These are phyloP conservation scores for Yamadazyma triangularis DNA, from an alignment of 1,139 yeast species.

Conservation along the genomic window DNA sequence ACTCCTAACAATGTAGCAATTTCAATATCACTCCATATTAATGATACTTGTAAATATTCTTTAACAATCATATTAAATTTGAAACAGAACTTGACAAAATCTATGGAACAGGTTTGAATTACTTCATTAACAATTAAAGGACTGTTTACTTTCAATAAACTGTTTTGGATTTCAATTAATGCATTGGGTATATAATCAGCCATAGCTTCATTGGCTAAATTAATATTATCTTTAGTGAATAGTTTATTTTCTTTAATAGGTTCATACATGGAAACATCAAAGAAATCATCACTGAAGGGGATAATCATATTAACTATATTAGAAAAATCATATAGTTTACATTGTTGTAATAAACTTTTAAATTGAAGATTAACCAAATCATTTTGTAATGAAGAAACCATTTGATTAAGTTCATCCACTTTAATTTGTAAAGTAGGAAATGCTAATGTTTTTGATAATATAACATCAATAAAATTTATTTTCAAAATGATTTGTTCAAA, in stretches of 20 bases:
- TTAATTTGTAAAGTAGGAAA: slow-evolving; percentile 35
- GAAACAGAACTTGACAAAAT: slow-evolving; percentile 50
- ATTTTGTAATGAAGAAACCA: slow-evolving; percentile 27
- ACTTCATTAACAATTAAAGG: slow-evolving; percentile 59
- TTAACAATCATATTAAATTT: slow-evolving; percentile 38
- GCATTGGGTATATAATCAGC: slow-evolving; percentile 56
- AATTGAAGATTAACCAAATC: slow-evolving; percentile 40
- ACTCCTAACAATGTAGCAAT: slow-evolving; percentile 65
- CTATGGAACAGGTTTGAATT: slow-evolving; percentile 42
- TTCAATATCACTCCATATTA: slow-evolving; percentile 54
- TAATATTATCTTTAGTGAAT: slow-evolving; percentile 42
- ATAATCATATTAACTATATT: slow-evolving; percentile 69
- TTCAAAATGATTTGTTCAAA: slow-evolving; percentile 41
- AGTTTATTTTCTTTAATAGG: slow-evolving; percentile 63
- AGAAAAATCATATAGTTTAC: slow-evolving; percentile 52
- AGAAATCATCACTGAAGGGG: slow-evolving; percentile 53
- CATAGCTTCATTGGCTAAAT: slow-evolving; percentile 37
- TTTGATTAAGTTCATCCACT: slow-evolving; percentile 33
- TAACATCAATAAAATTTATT: slow-evolving; percentile 57
- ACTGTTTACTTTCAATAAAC: slow-evolving; percentile 54
- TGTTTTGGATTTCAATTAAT: slow-evolving; percentile 56
- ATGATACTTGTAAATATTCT: slow-evolving; percentile 36
- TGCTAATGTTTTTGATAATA: slow-evolving; percentile 52
- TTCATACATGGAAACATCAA: slow-evolving; percentile 53
- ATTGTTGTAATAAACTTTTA: slow-evolving; percentile 39